Conservation (phyloP, 1,284 basidiomycete genomes). For the Cerrena zonata region DNA sequence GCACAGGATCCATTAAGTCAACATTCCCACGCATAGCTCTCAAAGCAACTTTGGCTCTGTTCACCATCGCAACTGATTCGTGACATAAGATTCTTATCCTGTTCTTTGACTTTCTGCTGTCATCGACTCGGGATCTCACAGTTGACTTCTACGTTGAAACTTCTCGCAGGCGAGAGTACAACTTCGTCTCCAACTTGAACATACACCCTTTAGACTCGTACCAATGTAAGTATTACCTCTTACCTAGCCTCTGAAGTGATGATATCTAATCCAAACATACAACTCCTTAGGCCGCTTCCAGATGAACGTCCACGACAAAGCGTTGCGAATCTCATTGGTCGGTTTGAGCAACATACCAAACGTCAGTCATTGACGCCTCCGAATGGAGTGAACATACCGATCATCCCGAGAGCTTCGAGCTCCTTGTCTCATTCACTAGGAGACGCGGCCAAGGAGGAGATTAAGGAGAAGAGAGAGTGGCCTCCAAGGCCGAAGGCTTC, state of each 20-base stretch:
- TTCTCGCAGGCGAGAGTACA: conserved; percentile 17
- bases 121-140: neutral
- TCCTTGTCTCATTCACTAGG: conserved; percentile 51
- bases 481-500: conserved; percentile 42
- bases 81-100: neutral
- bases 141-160: neutral
- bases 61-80: neutral
- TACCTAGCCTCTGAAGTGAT: neutral
- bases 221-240: neutral
- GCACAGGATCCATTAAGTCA: too few relatives aligned
- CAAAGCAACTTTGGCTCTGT: neutral
- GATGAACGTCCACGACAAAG: conserved; percentile 76
- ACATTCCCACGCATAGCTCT: neutral
- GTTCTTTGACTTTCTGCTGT: neutral
- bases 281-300: conserved; percentile 58
- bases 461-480: conserved; percentile 69
- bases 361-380: conserved; percentile 38
- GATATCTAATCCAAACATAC: neutral
- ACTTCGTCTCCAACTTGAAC: neutral
- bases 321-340: conserved; percentile 78
- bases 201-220: neutral
- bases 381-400: neutral
- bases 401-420: conserved; percentile 43
- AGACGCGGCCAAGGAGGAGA: conserved; percentile 58
- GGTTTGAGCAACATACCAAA: conserved; percentile 74